Evolutionary conservation across 2,329 filamentous ascomycete genomes (phyloP).

Genomic region (Alternaria longipes): DNA sequence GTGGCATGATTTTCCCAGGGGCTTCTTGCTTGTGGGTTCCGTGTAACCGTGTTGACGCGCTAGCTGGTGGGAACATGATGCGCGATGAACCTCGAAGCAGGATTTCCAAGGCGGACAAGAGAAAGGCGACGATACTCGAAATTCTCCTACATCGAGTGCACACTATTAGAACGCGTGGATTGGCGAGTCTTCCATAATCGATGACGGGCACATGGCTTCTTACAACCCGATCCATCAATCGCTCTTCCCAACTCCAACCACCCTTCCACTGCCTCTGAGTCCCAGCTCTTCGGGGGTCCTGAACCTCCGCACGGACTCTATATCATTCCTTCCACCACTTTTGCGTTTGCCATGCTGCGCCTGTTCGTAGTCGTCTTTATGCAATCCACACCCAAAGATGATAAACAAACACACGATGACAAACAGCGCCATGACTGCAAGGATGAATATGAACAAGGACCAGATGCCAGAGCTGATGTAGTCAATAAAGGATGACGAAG

Average conservation of each 20-base stretch:
- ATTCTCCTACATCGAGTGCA: background rate
- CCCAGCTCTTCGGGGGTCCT: slow-evolving; percentile 41
- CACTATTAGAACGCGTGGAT: background rate
- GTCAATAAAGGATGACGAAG: slow-evolving; percentile 18
- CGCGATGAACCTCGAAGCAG: background rate
- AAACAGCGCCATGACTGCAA: slow-evolving; percentile 35
- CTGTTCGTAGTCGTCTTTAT: slow-evolving; percentile 39
- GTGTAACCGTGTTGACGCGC: background rate
- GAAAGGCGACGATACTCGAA: background rate
- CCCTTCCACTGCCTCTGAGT: slow-evolving; percentile 33
- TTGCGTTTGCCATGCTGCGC: slow-evolving; percentile 38
- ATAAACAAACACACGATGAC: slow-evolving; percentile 37
- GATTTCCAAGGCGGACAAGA: background rate
- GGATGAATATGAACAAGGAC: slow-evolving; percentile 35
- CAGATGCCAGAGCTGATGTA: slow-evolving; percentile 38
- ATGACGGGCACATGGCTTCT: background rate
- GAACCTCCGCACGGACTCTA: slow-evolving; percentile 36
- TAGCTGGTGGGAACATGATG: background rate
- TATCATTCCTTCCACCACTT: slow-evolving; percentile 24
- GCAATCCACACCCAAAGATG: slow-evolving; percentile 38
- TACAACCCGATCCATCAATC: slow-evolving; percentile 28
- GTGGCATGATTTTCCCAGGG: background rate
- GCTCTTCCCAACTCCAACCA: slow-evolving; percentile 46
- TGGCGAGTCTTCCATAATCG: background rate
- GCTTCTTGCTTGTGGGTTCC: slow-evolving; percentile 1